A percentile compares a stretch with the other conserved stretches of the same genome.
Conservation (phyloP, 2,329 filamentous ascomycete species). For the Trichophyton verrucosum region DNA sequence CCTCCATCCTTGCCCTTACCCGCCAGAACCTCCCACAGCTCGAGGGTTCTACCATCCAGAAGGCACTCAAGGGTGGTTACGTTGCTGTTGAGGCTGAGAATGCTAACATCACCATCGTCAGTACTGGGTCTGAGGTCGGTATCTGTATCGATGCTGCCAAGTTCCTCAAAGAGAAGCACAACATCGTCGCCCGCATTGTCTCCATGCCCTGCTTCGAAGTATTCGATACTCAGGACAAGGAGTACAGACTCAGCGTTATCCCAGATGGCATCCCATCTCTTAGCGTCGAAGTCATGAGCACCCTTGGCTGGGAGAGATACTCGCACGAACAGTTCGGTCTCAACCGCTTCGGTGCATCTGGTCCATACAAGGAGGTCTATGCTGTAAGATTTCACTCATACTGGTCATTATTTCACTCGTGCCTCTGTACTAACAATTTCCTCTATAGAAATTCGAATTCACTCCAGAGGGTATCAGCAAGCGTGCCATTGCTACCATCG, state of each 20-base stretch:
- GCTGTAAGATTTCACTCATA: constrained; percentile 45
- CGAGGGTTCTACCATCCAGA: constrained; percentile 81
- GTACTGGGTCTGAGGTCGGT: constrained; percentile 90
- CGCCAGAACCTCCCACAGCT: constrained; percentile 98
- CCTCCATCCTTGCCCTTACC: constrained; percentile 85
- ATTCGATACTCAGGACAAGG: constrained; percentile 87
- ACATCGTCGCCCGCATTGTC: constrained; percentile 78
- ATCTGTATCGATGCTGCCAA: constrained; percentile 90
- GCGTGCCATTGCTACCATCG: constrained; percentile 78
- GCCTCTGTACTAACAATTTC: constrained; percentile 4
- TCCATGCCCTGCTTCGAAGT: constrained; percentile 96
- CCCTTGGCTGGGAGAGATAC: constrained; percentile 97
- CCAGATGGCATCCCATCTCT: constrained; percentile 88
- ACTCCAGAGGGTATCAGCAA: constrained; percentile 93
- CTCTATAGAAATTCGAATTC: constrained; percentile 88
- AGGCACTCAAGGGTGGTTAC: constrained; percentile 90
- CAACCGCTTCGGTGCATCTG: constrained; percentile 96
- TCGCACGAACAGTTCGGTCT: constrained; percentile 98
- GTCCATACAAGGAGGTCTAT: constrained; percentile 96
- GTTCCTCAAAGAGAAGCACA: constrained; percentile 77
- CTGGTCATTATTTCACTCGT: neutral
- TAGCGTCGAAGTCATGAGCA: constrained; percentile 93
- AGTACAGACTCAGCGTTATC: constrained; percentile 84
- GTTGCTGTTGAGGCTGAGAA: constrained; percentile 72
- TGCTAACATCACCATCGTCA: constrained; percentile 78